phyloP scores from a whole-genome alignment of 2,329 filamentous ascomycete species.

The Colletotrichum falcatum region DNA sequence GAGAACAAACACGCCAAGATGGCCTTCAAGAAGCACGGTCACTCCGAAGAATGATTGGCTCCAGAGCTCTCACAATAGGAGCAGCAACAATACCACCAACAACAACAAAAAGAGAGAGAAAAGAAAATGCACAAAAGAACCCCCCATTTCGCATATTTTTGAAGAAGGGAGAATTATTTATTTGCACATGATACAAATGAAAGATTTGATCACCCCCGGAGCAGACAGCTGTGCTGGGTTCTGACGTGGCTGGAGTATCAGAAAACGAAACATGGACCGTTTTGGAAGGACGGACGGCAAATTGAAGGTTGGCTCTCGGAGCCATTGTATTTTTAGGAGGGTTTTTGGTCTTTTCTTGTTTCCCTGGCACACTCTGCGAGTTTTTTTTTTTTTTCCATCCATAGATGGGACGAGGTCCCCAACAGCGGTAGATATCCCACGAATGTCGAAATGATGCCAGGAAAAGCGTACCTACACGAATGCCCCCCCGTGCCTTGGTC shows the following conservation, averaged over 20 bases:
- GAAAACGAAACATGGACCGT: slow-evolving; percentile 6
- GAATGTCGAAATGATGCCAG: slow-evolving; percentile 28
- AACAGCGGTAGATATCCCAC: slow-evolving; percentile 38
- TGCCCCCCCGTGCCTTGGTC: not conserved
- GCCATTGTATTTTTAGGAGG: slow-evolving; percentile 9
- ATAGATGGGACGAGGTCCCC: slow-evolving; percentile 35
- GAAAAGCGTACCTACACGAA: not conserved
- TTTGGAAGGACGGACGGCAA: not conserved
- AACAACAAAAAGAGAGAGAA: not conserved
- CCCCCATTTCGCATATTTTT: not conserved
- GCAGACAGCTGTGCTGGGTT: slow-evolving; percentile 31
- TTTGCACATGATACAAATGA: slow-evolving; percentile 22
- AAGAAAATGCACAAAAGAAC: not conserved
- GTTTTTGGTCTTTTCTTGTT: slow-evolving; percentile 6
- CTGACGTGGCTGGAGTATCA: slow-evolving; percentile 6
- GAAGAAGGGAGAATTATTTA: not conserved
- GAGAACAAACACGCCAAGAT: not conserved
- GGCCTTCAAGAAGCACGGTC: not conserved
- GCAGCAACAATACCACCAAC: not conserved
- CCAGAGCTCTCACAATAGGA: not conserved
- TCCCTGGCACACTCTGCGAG: slow-evolving; percentile 25
- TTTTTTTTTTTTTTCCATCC: slow-evolving; percentile 7
- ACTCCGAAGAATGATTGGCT: not conserved
- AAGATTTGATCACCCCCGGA: not conserved
- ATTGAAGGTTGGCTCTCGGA: not conserved